Evolutionary conservation across 495 filamentous ascomycete genomes (phyloP), one percentile per base, ranked within the genome.

Genomic region (Patellaria atrata): DNA sequence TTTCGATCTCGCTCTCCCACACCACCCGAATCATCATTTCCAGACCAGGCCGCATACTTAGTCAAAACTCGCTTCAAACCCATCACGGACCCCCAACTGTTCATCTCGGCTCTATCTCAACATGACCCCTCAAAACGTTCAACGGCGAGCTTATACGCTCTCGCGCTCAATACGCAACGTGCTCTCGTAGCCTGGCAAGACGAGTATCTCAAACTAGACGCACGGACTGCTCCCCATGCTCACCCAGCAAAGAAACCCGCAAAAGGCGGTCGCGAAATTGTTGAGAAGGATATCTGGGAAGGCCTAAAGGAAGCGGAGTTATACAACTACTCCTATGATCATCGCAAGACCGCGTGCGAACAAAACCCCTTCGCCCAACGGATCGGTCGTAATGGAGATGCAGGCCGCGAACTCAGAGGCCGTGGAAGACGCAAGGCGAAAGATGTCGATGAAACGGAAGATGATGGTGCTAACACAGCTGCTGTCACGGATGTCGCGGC

Each of bases 151-250:
- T 62, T 82, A 0, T 71, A 74, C 34, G 50, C 52, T 4, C 56
- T 65, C 10, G 58, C 71, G 3, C 59, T 66, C 20, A 67, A 70
- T 31, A 62, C 64, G 2, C 65, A 63, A 9, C 50, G 60, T 28
- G 63, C 65, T 3, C 43, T 86, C 34, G 56, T 59, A 25, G 55
- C 57, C 4, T 75, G 73, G 60, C 75, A 84, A 50, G 60, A 73
- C 12, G 74, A 85, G 44, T 80, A 65, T 45, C 47, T 71, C 9
- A 61, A 61, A 11, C 63, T 84, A 4, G 65, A 74, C 36, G 65
- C 67, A 34, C 37, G 38, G 43, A 59, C 53, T 16, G 56, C 58
- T 10, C 56, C 52, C 3, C 50, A 59, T 37, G 37, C 48, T 9
- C 49, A 56, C 35, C 47, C 58, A n/a, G 56, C 58, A 9, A 55